These are phyloP conservation scores for Myxozyma sirexii DNA, from an alignment of 805 yeast genomes.

Conservation along the genomic window DNA sequence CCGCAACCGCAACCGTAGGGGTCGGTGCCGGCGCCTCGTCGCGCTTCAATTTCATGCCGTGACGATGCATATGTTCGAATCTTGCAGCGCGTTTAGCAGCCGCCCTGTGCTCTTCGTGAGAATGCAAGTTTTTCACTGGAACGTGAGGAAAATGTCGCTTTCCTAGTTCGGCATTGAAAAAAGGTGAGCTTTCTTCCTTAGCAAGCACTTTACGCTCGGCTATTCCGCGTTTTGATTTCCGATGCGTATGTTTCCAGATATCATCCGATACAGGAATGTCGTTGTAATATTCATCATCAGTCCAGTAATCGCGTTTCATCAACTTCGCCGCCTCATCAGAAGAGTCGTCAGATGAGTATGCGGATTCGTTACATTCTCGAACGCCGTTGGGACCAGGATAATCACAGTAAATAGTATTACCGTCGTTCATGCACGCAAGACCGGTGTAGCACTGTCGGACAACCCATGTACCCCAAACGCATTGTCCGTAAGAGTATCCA, in stretches of 20 bases:
- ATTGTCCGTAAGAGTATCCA: constrained; percentile 38
- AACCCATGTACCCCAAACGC: constrained; percentile 40
- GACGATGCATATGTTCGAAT: neutral
- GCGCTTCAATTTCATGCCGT: neutral
- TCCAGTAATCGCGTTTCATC: neutral
- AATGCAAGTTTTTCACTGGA: constrained; percentile 16
- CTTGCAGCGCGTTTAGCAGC: constrained; percentile 1
- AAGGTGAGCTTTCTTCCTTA: constrained; percentile 44
- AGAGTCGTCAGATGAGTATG: constrained; percentile 45
- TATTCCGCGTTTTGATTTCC: constrained; percentile 22
- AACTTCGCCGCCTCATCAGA: neutral
- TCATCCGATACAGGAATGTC: neutral
- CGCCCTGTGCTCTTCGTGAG: neutral
- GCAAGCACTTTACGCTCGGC: constrained; percentile 43
- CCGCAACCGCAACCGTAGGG: neutral
- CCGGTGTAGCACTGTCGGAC: constrained; percentile 41
- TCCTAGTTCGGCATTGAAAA: constrained; percentile 22
- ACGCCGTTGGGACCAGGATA: constrained; percentile 39
- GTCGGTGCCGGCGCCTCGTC: neutral
- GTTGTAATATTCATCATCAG: neutral
- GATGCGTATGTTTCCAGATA: neutral
- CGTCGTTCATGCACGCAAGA: constrained; percentile 37
- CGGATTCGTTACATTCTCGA: constrained; percentile 32
- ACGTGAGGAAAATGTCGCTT: constrained; percentile 26
- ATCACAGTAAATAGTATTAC: constrained; percentile 37